Base-by-base conservation (phyloP, 164 flowering plant genomes). In the Protea cynaroides region DNA sequence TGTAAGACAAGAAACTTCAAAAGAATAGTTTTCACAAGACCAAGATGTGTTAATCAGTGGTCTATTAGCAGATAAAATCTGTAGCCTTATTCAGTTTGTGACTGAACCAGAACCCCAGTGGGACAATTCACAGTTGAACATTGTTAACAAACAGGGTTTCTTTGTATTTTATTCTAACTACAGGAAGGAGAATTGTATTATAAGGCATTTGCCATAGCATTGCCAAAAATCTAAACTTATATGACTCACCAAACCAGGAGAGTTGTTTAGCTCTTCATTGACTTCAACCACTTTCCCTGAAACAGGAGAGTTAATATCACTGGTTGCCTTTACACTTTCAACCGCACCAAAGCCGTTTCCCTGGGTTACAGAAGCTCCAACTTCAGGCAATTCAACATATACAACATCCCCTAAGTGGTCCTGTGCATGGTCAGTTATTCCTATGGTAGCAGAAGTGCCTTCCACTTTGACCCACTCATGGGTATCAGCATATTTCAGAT, bases 241-340 rank as follows among this genome's bases (percentile, higher is more conserved):
- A 47, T 21, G 21, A 84, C 89, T 79, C 66, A 94, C 94, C 86
- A 89, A 68, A 62, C 88, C 97, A 0, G 97, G 99, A 18, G 96
- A 80, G 55, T 38, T 62, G 75, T 8, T 78, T 60, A 94, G 92
- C 67, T 86, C 78, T 43, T 71, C 82, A 69, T 94, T 94, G 57
- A 94, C 89, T 71, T 88, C 92, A 59, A 81, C 76, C 11, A 94
- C 93, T 76, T 85, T 83, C 43, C 99, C 99, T 25, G 99, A 89
- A 56, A 94, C 77, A 56, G 99, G 97, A 66, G 96, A 89, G 75
- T 87, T 76, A 10, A 94, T 62, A 60, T 92, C 99, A 69, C 99
- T 94, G 1, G 99, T 88, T 18, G 99, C 97, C 76, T 94, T 94
- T 46, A 91, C 99, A 79, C 97, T 94, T 75, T 94, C 97, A 34